Evolutionary conservation across 2,329 filamentous ascomycete species (phyloP).

Genomic region (Westerdykella sp.): DNA sequence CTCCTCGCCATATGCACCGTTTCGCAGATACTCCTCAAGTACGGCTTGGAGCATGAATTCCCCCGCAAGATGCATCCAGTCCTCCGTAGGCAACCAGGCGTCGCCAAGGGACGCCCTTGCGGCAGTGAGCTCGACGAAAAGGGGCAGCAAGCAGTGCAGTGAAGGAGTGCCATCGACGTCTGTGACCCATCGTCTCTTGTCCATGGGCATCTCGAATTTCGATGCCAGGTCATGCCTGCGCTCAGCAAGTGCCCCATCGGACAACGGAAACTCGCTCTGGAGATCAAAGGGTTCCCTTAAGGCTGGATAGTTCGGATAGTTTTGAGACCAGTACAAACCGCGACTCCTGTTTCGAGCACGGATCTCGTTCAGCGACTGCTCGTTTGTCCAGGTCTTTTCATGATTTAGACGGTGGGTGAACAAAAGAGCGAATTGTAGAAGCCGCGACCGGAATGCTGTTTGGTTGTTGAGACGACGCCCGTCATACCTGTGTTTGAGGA

Average conservation of each 20-base stretch:
- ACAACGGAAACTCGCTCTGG: slow-evolving; percentile 23
- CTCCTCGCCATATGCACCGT: slow-evolving; percentile 32
- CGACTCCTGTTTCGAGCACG: slow-evolving; percentile 34
- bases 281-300: slow-evolving; percentile 20
- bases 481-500: slow-evolving; percentile 40
- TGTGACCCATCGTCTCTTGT: slow-evolving; percentile 20
- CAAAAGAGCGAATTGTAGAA: slow-evolving; percentile 44
- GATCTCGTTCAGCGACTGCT: slow-evolving; percentile 30
- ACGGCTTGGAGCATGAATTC: slow-evolving; percentile 47
- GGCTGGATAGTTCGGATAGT: slow-evolving; percentile 17
- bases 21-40: slow-evolving; percentile 44
- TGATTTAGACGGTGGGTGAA: slow-evolving; percentile 40
- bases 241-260: slow-evolving; percentile 21
- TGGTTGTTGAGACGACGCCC: slow-evolving; percentile 32
- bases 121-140: slow-evolving; percentile 49
- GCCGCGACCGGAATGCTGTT: slow-evolving; percentile 43
- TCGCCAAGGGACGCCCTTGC: slow-evolving; percentile 29
- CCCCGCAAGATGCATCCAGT: slow-evolving; percentile 43
- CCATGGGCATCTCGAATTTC: slow-evolving; percentile 20
- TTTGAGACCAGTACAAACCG: slow-evolving; percentile 20
- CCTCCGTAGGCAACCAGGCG: slow-evolving; percentile 25
- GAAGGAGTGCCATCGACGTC: slow-evolving; percentile 35
- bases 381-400: slow-evolving; percentile 34
- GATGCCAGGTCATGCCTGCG: slow-evolving; percentile 23
- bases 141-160: slow-evolving; percentile 40